These are phyloP conservation scores for Fusarium mexicanum DNA, from an alignment of 2,329 filamentous ascomycete species.

Conservation along the genomic window DNA sequence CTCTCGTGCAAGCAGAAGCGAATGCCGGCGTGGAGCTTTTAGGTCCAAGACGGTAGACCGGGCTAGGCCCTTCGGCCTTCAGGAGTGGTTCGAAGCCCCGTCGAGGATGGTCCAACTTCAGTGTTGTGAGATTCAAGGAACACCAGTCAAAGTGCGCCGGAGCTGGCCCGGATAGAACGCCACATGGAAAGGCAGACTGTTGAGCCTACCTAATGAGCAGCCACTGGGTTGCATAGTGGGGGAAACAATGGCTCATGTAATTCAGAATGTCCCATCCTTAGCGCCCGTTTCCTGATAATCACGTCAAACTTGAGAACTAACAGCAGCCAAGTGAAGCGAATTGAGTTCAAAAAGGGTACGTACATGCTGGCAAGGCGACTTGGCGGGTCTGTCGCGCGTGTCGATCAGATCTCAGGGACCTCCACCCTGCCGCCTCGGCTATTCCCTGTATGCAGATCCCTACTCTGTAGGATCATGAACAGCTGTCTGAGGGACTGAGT, in stretches of 20 bases:
- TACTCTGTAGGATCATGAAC: constrained; percentile 25
- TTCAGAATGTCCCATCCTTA: not conserved
- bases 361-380: constrained; percentile 17
- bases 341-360: constrained; percentile 35
- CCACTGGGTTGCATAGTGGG: constrained; percentile 1
- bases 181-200: constrained; percentile 22
- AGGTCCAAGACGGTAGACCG: constrained; percentile 26
- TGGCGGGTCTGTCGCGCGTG: constrained; percentile 38
- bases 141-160: constrained; percentile 27
- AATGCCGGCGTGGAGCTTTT: constrained; percentile 1
- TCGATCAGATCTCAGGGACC: constrained; percentile 46
- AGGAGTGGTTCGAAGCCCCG: constrained; percentile 30
- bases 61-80: constrained; percentile 39
- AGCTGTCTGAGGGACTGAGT: constrained; percentile 25
- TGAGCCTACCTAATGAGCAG: not conserved
- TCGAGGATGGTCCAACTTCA: constrained; percentile 27
- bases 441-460: constrained; percentile 37
- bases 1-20: not conserved
- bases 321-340: constrained; percentile 16
- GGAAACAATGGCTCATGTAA: not conserved
- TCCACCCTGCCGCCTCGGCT: constrained; percentile 40
- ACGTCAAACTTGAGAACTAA: not conserved
- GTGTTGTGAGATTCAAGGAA: not conserved
- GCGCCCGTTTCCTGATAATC: not conserved
- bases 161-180: constrained; percentile 19